These are phyloP conservation scores for Trichosanthes cucumerina DNA, from an alignment of 306 rosid species.

Conservation along the genomic window DNA sequence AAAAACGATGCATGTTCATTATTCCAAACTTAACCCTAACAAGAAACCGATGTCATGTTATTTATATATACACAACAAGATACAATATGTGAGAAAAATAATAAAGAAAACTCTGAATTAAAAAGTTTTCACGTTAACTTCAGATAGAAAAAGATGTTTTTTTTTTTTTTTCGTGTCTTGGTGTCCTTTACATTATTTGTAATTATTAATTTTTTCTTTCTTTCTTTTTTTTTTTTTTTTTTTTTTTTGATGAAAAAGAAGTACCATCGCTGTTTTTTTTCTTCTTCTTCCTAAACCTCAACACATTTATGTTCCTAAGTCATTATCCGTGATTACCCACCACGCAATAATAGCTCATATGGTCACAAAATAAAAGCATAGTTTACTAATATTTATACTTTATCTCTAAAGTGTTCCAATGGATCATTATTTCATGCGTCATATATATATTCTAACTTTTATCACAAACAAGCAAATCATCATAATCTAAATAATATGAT, in stretches of 20 bases:
- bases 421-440: neutral
- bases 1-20: neutral
- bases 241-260: neutral
- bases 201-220: neutral
- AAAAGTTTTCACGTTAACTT: neutral
- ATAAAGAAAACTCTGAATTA: neutral
- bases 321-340: neutral
- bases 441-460: neutral
- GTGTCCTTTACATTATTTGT: neutral
- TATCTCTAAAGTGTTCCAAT: neutral
- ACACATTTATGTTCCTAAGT: neutral
- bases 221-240: neutral
- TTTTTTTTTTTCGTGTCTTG: neutral
- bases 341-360: neutral
- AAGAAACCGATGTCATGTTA: neutral
- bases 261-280: neutral
- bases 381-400: neutral
- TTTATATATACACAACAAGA: neutral
- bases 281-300: neutral
- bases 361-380: neutral
- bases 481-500: neutral
- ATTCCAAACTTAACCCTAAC: neutral
- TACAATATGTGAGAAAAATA: no score
- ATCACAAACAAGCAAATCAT: neutral
- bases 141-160: neutral